Evolutionary conservation across 352 stramenopile genomes (phyloP).

Genomic region (Elongisporangium undulatum): DNA sequence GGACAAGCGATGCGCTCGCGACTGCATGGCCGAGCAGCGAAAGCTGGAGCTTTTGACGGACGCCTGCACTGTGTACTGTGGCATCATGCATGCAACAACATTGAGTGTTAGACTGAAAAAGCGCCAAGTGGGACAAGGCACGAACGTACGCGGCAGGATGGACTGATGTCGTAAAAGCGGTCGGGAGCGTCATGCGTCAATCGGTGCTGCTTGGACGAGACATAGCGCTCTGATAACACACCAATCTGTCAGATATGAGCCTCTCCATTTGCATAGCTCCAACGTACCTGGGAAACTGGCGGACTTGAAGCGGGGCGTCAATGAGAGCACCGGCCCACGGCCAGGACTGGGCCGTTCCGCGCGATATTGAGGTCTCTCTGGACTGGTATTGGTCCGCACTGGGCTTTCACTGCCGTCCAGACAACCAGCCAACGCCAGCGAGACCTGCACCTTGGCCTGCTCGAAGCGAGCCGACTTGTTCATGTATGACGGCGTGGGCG

Average conservation of each 20-base stretch:
- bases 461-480: conserved; percentile 56
- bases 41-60: conserved; percentile 65
- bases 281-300: conserved; percentile 48
- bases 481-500: conserved; percentile 47
- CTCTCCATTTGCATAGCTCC: neutral
- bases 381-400: neutral
- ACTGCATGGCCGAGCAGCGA: conserved; percentile 61
- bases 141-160: conserved; percentile 42
- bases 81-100: neutral
- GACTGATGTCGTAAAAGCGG: conserved; percentile 72
- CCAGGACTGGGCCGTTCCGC: conserved; percentile 4
- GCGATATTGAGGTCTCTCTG: neutral
- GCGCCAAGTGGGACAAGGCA: neutral
- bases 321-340: conserved; percentile 48
- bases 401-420: neutral
- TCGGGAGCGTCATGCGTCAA: conserved; percentile 48
- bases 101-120: neutral
- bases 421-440: conserved; percentile 23
- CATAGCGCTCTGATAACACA: conserved; percentile 47
- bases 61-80: conserved; percentile 55
- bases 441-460: conserved; percentile 48
- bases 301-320: conserved; percentile 67
- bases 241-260: conserved; percentile 1
- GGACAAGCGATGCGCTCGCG: conserved; percentile 40
- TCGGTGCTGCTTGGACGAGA: conserved; percentile 59